phyloP scores from a whole-genome alignment of 176 grass and related monocot genomes.

The Oryza glaberrima region DNA sequence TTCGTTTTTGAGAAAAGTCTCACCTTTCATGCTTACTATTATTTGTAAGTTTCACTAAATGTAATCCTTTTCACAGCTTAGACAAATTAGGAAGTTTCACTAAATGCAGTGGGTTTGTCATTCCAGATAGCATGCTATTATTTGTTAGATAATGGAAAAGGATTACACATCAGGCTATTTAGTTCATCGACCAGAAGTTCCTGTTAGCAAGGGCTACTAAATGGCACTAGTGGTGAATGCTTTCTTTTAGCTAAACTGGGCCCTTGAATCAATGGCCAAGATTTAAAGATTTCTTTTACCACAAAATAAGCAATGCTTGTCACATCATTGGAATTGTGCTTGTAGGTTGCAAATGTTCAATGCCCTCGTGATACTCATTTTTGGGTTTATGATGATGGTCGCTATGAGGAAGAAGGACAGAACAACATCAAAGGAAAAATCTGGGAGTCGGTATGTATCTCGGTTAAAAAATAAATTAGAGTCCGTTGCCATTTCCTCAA shows the following conservation, averaged over 20 bases:
- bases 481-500: slow-evolving; percentile 10
- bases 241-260: slow-evolving; percentile 12
- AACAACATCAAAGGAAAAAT: slow-evolving; percentile 98
- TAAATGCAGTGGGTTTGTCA: slow-evolving; percentile 6
- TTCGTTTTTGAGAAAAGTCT: slow-evolving; percentile 2
- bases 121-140: slow-evolving; percentile 2
- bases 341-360: slow-evolving; percentile 85
- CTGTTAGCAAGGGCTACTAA: background rate
- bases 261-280: background rate
- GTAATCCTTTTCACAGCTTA: background rate
- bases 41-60: background rate
- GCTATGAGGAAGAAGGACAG: slow-evolving; percentile 97
- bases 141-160: background rate
- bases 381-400: slow-evolving; percentile 96
- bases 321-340: slow-evolving; percentile 25
- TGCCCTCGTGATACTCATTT: slow-evolving; percentile 95
- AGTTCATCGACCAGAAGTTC: slow-evolving; percentile 12
- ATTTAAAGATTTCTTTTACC: slow-evolving; percentile 19
- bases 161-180: background rate
- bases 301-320: background rate
- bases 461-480: slow-evolving; percentile 31
- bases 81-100: background rate
- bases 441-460: slow-evolving; percentile 84
- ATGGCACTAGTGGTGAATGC: background rate
- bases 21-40: background rate